Evolutionary conservation across 2,329 filamentous ascomycete genomes (phyloP).

Genomic region (Botrytis medusae): DNA sequence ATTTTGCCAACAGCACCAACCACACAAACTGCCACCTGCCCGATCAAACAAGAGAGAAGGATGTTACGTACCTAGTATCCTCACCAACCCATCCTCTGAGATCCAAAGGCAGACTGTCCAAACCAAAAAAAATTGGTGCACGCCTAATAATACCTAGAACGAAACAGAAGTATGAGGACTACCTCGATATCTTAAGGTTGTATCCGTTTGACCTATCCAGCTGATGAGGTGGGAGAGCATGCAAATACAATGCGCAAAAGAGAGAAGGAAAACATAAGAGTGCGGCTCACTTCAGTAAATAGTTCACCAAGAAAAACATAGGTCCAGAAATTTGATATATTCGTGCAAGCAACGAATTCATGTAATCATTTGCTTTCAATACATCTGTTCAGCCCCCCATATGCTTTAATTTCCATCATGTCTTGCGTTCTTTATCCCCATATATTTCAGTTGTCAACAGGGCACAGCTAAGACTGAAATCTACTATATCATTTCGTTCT

Average conservation of each 20-base stretch:
- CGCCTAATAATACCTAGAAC: not conserved
- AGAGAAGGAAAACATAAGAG: not conserved
- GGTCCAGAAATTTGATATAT: not conserved
- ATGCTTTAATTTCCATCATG: not conserved
- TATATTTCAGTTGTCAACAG: not conserved
- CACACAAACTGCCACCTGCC: not conserved
- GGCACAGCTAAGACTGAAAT: not conserved
- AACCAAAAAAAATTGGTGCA: not conserved
- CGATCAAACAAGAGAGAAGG: not conserved
- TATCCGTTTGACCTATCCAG: not conserved
- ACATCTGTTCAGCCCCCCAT: not conserved
- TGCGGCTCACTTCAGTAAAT: not conserved
- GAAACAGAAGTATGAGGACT: not conserved
- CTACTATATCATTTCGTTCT: constrained; percentile 17
- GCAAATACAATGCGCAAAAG: not conserved
- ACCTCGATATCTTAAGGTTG: not conserved
- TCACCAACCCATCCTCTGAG: not conserved
- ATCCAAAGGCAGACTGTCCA: not conserved
- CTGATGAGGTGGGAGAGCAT: not conserved
- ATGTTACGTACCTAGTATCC: not conserved
- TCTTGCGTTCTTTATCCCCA: not conserved
- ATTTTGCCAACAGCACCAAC: not conserved
- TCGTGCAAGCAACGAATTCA: not conserved
- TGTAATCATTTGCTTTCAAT: not conserved
- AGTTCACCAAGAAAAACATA: not conserved